Base-by-base conservation (phyloP, 208 protist species). In the Borovskyia barvae region DNA sequence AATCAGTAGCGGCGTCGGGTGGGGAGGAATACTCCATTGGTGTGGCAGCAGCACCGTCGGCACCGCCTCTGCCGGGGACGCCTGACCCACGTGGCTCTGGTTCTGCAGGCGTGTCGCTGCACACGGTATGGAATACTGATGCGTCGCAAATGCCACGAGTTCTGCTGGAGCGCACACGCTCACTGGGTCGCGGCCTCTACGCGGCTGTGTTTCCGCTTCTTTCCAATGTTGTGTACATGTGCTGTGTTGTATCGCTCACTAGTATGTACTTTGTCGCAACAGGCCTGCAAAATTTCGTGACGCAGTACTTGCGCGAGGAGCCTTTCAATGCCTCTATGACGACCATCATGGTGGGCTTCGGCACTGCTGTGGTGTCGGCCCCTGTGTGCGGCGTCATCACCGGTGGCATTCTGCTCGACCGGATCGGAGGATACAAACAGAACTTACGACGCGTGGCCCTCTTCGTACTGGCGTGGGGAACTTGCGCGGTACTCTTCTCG, bases 181-280 rank as follows among this genome's bases (percentile, higher is more conserved):
- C 48, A 12, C 19, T 30, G 15, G 25, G 40, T 22, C 26, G 46
- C 0, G 19, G 26, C 9, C 33, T 70, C 14, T 41, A 26, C 47
- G 36, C 29, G 3, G 14, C 35, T 20, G 12, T 63, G 30, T 39
- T 20, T 8, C 70, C 70, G 5, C 66, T 92, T 11, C 26, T 88
- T 30, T 25, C 45, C 37, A 95, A 84, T 59, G 22, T 63, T 2
- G 74, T 96, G 22, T 95, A 81, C 67, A 82, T 92, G 55, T 85
- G 77, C 55, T 82, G 72, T 43, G 77, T 85, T 1, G 54, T 93
- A 15, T 73, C 88, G n/a, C 87, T 97, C 75, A 87, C 80, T 15
- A 78, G 79, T 20, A 54, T 97, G 17, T 97, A 97, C 75, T 96
- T 97, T 72, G 85, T 96, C 36, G 88, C 91, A 11, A 95, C 91